A percentile compares a stretch with the other conserved stretches of the same genome.
phyloP scores from a whole-genome alignment of 1,139 yeast species.

The Pichia sp. region DNA sequence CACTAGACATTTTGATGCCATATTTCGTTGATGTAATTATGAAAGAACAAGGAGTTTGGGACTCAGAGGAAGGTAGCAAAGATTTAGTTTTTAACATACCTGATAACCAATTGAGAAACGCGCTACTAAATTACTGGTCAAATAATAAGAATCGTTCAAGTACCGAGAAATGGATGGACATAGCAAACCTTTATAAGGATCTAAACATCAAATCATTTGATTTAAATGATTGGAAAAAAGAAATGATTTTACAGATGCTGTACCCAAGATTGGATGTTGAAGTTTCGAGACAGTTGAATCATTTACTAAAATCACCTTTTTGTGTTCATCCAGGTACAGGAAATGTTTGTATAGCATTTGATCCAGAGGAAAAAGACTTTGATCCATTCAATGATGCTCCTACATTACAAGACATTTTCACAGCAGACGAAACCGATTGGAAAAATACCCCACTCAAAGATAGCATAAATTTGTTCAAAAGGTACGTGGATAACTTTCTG shows the following conservation, averaged over 20 bases:
- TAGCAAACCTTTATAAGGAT: slow-evolving; percentile 42
- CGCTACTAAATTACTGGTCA: slow-evolving; percentile 50
- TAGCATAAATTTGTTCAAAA: slow-evolving; percentile 62
- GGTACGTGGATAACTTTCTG: slow-evolving; percentile 55
- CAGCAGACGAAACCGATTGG: slow-evolving; percentile 30
- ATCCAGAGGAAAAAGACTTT: slow-evolving; percentile 51
- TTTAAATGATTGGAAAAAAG: slow-evolving; percentile 66
- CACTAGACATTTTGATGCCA: slow-evolving; percentile 57
- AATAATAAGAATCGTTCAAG: slow-evolving; percentile 34
- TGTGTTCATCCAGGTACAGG: slow-evolving; percentile 98
- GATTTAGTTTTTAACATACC: slow-evolving; percentile 55
- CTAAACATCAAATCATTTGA: slow-evolving; percentile 33
- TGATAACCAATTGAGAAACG: slow-evolving; percentile 47
- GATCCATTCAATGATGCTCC: slow-evolving; percentile 74
- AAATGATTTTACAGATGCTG: slow-evolving; percentile 67
- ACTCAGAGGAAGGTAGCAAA: slow-evolving; percentile 39
- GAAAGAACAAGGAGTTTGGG: slow-evolving; percentile 85
- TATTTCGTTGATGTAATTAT: slow-evolving; percentile 61
- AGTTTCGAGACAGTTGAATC: slow-evolving; percentile 84
- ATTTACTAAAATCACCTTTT: slow-evolving; percentile 93
- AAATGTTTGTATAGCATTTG: slow-evolving; percentile 94
- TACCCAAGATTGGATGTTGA: slow-evolving; percentile 92
- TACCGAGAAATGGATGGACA: slow-evolving; percentile 72
- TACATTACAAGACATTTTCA: slow-evolving; percentile 51
- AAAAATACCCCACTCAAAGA: slow-evolving; percentile 69